Base-by-base conservation (phyloP, 2,329 filamentous ascomycete genomes). In the Xylariaceae sp. region DNA sequence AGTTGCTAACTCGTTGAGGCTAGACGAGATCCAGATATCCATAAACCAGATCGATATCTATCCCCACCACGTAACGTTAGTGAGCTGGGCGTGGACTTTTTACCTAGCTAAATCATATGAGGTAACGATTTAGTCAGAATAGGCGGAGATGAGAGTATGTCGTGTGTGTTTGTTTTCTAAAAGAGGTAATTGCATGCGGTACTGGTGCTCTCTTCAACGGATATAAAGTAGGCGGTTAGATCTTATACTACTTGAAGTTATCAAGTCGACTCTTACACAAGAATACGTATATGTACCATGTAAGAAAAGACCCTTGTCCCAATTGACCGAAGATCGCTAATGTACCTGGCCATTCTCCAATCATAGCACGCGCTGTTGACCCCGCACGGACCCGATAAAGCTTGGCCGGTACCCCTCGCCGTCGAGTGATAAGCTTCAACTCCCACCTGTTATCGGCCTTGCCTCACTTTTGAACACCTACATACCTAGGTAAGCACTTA, bases 361-460 rank as follows among this genome's bases (percentile, higher is more conserved):
- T 64, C 42, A 64, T 18, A 52, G 45, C 2, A n/a, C 12, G 23
- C 19, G 14, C 18, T 18, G 19, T 9, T 41, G 59, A 63, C 66
- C 66, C 67, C 67, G 66, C 66, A n/a, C n/a, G n/a, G n/a, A n/a
- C n/a, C n/a, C n/a, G n/a, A n/a, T n/a, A 68, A 65, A 65, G 60
- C 59, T 60, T 63, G 53, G 26, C 44, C 43, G 48, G 52, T 19
- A 52, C 54, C 47, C 58, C 61, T 63, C 60, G 50, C 60, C n/a
- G 42, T 53, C 40, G 52, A 60, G 43, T 60, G 63, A 67, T 66
- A 66, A 59, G 52, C 20, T 54, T n/a, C 56, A 50, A 2, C 14
- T 12, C 3, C 32, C 9, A 14, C 32, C 32, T 37, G 5, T 12
- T 12, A 37, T 16, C 32, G 23, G 23, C 23, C 23, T 26, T 9